These are phyloP conservation scores for Naganishia sp. DNA, from an alignment of 1,284 basidiomycete genomes.

Conservation along the genomic window DNA sequence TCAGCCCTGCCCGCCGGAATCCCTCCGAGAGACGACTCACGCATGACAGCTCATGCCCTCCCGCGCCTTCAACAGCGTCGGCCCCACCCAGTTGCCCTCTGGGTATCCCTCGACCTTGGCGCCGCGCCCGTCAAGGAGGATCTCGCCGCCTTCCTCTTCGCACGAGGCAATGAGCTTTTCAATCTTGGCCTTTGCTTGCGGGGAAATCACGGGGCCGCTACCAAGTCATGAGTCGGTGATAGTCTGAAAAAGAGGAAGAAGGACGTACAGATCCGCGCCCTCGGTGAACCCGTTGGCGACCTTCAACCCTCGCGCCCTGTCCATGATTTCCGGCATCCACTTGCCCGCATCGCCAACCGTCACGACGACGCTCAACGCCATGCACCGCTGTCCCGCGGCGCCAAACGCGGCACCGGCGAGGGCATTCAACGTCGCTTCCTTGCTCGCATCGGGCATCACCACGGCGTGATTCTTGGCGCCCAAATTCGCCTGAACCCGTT, in stretches of 20 bases:
- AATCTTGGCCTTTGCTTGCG: slow-evolving; percentile 77
- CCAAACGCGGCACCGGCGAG: slow-evolving; percentile 95
- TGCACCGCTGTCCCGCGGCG: slow-evolving; percentile 83
- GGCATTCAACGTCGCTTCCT: slow-evolving; percentile 89
- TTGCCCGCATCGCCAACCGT: slow-evolving; percentile 79
- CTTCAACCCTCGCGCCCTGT: slow-evolving; percentile 77
- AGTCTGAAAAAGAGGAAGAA: not conserved
- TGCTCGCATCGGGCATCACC: slow-evolving; percentile 95
- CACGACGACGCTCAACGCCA: slow-evolving; percentile 60
- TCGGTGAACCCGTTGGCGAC: slow-evolving; percentile 89
- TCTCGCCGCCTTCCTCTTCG: slow-evolving; percentile 79
- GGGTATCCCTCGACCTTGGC: slow-evolving; percentile 73
- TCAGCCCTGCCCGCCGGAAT: not conserved
- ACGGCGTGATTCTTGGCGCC: slow-evolving; percentile 97
- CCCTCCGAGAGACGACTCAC: slow-evolving; percentile 57
- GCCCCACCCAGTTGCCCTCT: slow-evolving; percentile 92
- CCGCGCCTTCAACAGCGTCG: slow-evolving; percentile 81
- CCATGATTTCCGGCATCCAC: slow-evolving; percentile 85
- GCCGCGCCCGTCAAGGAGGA: slow-evolving; percentile 82
- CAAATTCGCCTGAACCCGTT: slow-evolving; percentile 92
- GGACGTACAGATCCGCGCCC: slow-evolving; percentile 75
- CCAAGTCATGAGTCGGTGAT: not conserved
- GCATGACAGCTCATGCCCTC: slow-evolving; percentile 85
- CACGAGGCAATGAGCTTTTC: slow-evolving; percentile 76
- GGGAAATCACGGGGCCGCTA: slow-evolving; percentile 93